Conservation (phyloP, 2,329 filamentous ascomycete species). For the Elsinoe fawcettii region DNA sequence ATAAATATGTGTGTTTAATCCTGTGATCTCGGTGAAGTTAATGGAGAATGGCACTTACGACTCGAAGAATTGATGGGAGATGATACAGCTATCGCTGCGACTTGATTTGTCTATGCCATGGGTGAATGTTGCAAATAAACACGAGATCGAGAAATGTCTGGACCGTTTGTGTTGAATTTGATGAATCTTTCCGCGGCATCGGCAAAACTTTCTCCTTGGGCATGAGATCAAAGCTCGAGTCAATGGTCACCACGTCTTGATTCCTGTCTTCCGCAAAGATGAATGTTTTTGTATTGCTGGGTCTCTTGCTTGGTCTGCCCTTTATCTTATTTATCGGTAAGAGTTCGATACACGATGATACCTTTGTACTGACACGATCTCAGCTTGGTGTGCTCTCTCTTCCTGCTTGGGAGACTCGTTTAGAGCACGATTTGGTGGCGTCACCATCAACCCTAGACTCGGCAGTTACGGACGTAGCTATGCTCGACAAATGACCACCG, state of each 20-base stretch:
- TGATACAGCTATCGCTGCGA: conserved; percentile 1
- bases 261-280: not conserved
- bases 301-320: conserved; percentile 17
- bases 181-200: conserved; percentile 1
- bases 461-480: conserved; percentile 49
- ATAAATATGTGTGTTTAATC: conserved; percentile 54
- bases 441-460: conserved; percentile 36
- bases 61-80: not conserved
- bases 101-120: not conserved
- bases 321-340: conserved; percentile 16
- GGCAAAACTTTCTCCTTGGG: not conserved
- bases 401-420: conserved; percentile 49
- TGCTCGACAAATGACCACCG: conserved; percentile 47
- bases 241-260: not conserved
- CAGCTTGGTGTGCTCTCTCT: conserved; percentile 46
- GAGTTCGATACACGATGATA: not conserved
- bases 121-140: conserved; percentile 15
- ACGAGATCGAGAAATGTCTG: conserved; percentile 14
- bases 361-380: not conserved
- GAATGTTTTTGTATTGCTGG: conserved; percentile 4
- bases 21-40: not conserved
- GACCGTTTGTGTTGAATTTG: not conserved
- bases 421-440: conserved; percentile 37
- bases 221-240: not conserved
- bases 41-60: not conserved